Evolutionary conservation across 441 rosid genomes (phyloP).

Genomic region (Melastoma candidum): DNA sequence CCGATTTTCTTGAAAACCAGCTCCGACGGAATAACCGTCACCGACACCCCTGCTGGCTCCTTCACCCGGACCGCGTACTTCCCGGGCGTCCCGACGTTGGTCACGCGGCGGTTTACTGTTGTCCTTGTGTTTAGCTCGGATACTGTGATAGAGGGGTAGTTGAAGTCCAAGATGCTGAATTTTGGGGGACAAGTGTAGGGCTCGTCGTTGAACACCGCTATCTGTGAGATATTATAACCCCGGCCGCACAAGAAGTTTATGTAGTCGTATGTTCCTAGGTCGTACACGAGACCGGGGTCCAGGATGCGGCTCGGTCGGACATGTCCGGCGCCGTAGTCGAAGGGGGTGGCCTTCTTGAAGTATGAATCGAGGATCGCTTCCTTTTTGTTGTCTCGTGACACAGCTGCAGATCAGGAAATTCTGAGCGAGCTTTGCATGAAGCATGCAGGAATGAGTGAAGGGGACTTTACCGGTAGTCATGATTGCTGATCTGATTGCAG

Average conservation of each 20-base stretch:
- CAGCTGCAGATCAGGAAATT: slow-evolving; percentile 20
- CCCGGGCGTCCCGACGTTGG: slow-evolving; percentile 46
- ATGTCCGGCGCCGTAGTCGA: slow-evolving; percentile 58
- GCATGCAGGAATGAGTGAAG: too few species aligned
- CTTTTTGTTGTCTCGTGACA: slow-evolving; percentile 16
- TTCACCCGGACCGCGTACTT: slow-evolving; percentile 24
- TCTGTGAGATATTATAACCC: slow-evolving; percentile 28
- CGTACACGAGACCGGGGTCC: slow-evolving; percentile 63
- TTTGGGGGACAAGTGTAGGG: slow-evolving; percentile 25
- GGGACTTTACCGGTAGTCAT: slow-evolving; percentile 29
- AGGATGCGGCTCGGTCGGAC: slow-evolving; percentile 39
- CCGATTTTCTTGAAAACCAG: slow-evolving; percentile 27
- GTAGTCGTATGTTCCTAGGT: slow-evolving; percentile 29
- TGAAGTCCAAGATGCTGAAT: slow-evolving; percentile 34
- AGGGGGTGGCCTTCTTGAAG: slow-evolving; percentile 33
- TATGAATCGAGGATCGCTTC: slow-evolving; percentile 24
- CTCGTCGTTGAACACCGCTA: slow-evolving; percentile 20
- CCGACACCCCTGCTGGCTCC: slow-evolving; percentile 27
- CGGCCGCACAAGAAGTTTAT: slow-evolving; percentile 40
- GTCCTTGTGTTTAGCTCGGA: slow-evolving; percentile 14
- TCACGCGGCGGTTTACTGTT: slow-evolving; percentile 27
- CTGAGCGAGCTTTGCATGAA: too few species aligned
- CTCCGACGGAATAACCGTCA: slow-evolving; percentile 25
- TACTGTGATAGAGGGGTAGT: slow-evolving; percentile 66
- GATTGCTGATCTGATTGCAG: slow-evolving; percentile 32